Conservation (phyloP, 2,329 filamentous ascomycete species). For the Microdochium trichocladiopsis region DNA sequence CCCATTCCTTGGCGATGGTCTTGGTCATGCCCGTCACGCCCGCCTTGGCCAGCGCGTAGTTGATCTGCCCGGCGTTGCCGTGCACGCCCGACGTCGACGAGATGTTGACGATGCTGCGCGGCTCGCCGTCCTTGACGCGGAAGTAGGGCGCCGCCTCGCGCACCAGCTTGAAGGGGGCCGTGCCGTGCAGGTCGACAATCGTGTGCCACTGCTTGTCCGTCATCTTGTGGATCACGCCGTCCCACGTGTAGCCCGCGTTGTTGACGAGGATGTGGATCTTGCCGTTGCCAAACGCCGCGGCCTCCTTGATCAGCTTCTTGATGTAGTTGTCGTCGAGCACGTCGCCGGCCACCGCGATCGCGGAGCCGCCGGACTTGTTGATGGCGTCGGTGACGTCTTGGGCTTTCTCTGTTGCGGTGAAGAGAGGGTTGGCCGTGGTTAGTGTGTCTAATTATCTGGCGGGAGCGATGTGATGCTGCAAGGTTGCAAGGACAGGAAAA, state of each 20-base stretch:
- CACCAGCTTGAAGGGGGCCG: constrained; percentile 78
- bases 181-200: constrained; percentile 76
- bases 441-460: background rate
- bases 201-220: constrained; percentile 88
- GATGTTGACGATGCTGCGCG: constrained; percentile 77
- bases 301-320: constrained; percentile 61
- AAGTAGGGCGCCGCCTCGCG: constrained; percentile 79
- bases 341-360: constrained; percentile 70
- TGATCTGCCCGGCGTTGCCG: constrained; percentile 86
- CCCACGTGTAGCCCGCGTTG: constrained; percentile 90
- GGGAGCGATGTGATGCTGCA: background rate
- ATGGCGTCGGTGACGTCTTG: constrained; percentile 62
- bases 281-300: constrained; percentile 73
- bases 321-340: constrained; percentile 67
- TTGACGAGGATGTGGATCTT: constrained; percentile 92
- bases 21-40: constrained; percentile 78
- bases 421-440: background rate
- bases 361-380: constrained; percentile 57
- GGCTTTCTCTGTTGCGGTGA: constrained; percentile 53
- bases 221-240: constrained; percentile 89
- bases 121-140: constrained; percentile 75
- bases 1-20: constrained; percentile 90
- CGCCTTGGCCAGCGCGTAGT: constrained; percentile 81
- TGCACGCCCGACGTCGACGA: constrained; percentile 74
- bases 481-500: background rate